Evolutionary conservation across 345 rosid genomes (phyloP), one percentile per base, ranked within the genome.

Genomic region (Litchi chinensis): DNA sequence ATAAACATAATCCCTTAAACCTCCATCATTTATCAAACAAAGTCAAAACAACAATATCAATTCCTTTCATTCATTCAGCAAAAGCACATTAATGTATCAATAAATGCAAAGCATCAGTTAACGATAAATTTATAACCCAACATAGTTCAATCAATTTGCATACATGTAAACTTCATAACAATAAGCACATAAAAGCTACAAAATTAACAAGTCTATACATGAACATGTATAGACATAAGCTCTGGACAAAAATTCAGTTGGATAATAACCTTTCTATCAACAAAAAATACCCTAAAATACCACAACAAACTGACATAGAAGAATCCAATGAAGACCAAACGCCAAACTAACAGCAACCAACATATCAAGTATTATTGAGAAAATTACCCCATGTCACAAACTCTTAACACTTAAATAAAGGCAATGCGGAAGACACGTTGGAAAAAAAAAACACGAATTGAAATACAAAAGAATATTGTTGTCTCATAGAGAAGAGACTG

Each of bases 1-100:
- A 73, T 18, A 59, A 48, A 43, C 15, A 28, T 6, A 75, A 70
- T 21, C 15, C 4, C 15, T 65, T 78, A 64, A 70, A 81, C 28
- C 43, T 56, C 68, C 54, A 39, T 46, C 10, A 59, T 32, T 39
- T 43, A 57, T 54, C 8, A 76, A 59, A 37, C 19, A 37, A 46
- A 48, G 59, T n/a, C 16, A 12, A 10, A 50, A 48, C 46, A 32
- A 10, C 12, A 19, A 26, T 59, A 65, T 48, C 9, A 65, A 28
- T 6, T 28, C 70, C 26, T 64, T 26, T 16, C 24, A 10, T 3
- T 24, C 41, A 46, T 63, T 24, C 15, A 24, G 28, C 5, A 26
- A 18, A 64, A 37, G 15, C 32, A 26, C 24, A 71, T 16, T 3
- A 50, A 28, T 28, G 41, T 8, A 18, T 22, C 19, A 63, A 16